Base-by-base conservation (phyloP, 768 basidiomycete genomes). In the Trametes coccinea region DNA sequence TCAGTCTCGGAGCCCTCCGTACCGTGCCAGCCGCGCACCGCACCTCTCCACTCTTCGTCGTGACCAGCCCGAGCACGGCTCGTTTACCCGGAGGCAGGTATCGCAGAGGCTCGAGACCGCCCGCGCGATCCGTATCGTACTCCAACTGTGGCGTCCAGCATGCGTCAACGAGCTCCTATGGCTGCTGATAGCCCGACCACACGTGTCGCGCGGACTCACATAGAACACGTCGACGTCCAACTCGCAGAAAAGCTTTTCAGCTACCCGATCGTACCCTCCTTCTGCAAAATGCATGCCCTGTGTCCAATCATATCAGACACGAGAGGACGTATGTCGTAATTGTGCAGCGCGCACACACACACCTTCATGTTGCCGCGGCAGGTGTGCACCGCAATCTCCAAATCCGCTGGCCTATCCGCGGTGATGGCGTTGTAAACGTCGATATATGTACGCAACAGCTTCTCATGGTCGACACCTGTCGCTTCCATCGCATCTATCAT, bases 371-470 rank as follows among this genome's bases (percentile, higher is more conserved):
- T 72, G 16, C 80, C 80, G 9, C 85, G 77, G 68, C 86, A 88
- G 74, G 85, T 81, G 68, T 88, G 86, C 37, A 87, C 66, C 22
- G 82, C 78, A 39, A 84, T 67, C 46, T 74, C 79, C 57, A 88
- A 68, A 70, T 87, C 85, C 29, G 67, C 69, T 4, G 86, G 85
- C 30, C 84, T 77, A 48, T 77, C 59, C 33, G 76, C 71, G 0
- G 84, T 79, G 63, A 83, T 78, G 29, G 79, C 71, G 69, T 83
- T 86, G 77, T 87, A 86, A 13, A 86, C 82, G 46, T 81, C 79
- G 69, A 89, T 84, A 60, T 75, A 88, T 72, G 81, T 82, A 59
- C 86, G 81, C 16, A 91, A 77, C 53, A 91, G 76, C 4, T 79
- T 79, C 57, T 84, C 85, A 22, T 83, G 79, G 71, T 92, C 85